These are phyloP conservation scores for Saprolegnia diclina DNA, from an alignment of 352 stramenopile genomes.

Conservation along the genomic window DNA sequence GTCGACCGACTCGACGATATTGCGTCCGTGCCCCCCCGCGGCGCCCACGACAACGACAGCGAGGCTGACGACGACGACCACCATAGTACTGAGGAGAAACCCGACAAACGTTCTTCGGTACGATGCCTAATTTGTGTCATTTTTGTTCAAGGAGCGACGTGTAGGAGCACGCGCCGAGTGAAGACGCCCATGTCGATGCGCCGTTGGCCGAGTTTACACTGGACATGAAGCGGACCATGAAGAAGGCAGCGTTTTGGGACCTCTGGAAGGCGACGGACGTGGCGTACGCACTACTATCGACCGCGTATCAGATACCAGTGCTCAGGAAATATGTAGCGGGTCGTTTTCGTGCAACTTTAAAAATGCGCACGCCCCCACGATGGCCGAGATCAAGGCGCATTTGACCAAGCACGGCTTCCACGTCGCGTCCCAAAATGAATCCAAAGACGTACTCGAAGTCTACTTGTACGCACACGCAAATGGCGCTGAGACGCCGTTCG, in stretches of 20 bases:
- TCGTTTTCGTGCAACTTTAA: slow-evolving; percentile 66
- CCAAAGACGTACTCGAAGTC: slow-evolving; percentile 53
- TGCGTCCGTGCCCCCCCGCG: neutral
- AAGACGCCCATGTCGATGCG: neutral
- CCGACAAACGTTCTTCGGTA: neutral
- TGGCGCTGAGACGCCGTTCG: slow-evolving; percentile 44
- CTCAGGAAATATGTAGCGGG: slow-evolving; percentile 33
- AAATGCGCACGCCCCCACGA: slow-evolving; percentile 40
- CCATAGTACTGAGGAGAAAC: slow-evolving; percentile 3
- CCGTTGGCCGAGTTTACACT: slow-evolving; percentile 1
- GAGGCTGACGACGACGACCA: neutral
- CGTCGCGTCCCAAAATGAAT: slow-evolving; percentile 45
- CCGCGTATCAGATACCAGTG: no score
- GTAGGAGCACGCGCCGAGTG: neutral
- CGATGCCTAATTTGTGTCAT: neutral
- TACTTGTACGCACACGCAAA: slow-evolving; percentile 60
- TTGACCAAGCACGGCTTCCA: slow-evolving; percentile 47
- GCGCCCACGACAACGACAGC: neutral
- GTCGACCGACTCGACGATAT: slow-evolving; percentile 18
- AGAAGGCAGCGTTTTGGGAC: slow-evolving; percentile 24
- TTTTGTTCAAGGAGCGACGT: neutral
- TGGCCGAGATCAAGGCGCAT: slow-evolving; percentile 42
- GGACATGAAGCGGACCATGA: slow-evolving; percentile 8
- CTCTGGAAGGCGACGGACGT: slow-evolving; percentile 19
- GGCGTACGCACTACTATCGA: no score